Percentiles rank a stretch among this genome's conserved stretches.
These are phyloP conservation scores for Rutstroemia sp. DNA, from an alignment of 2,329 filamentous ascomycete genomes.

Conservation along the genomic window DNA sequence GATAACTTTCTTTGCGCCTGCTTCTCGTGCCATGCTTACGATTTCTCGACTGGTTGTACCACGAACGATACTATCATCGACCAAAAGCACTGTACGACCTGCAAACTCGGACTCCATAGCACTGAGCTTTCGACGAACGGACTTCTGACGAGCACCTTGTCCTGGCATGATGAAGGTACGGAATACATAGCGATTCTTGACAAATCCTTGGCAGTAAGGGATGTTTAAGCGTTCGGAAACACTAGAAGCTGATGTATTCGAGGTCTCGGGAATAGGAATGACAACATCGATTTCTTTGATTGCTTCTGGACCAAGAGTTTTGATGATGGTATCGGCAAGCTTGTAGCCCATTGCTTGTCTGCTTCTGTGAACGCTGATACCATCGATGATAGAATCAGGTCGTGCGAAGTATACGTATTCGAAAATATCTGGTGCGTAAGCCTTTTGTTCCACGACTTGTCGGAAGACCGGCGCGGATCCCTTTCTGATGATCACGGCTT, in stretches of 20 bases:
- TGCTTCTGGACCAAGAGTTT: conserved; percentile 58
- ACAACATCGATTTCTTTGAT: conserved; percentile 75
- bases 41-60: conserved; percentile 78
- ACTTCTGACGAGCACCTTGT: conserved; percentile 73
- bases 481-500: conserved; percentile 81
- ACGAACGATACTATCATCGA: conserved; percentile 86
- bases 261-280: conserved; percentile 79
- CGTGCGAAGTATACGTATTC: conserved; percentile 84
- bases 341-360: conserved; percentile 81
- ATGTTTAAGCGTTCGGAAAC: conserved; percentile 70
- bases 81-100: conserved; percentile 70
- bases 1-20: conserved; percentile 73
- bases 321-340: conserved; percentile 65
- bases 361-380: conserved; percentile 77
- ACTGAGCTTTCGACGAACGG: conserved; percentile 83
- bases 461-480: conserved; percentile 65
- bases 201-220: conserved; percentile 73
- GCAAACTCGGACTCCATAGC: conserved; percentile 81
- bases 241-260: conserved; percentile 70
- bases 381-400: conserved; percentile 76
- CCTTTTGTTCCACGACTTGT: conserved; percentile 60
- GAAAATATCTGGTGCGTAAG: conserved; percentile 80
- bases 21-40: conserved; percentile 76
- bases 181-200: conserved; percentile 87
- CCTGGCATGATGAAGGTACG: conserved; percentile 83